phyloP scores from a whole-genome alignment of 116 monocot species.

The Phalaenopsis hybrid region DNA sequence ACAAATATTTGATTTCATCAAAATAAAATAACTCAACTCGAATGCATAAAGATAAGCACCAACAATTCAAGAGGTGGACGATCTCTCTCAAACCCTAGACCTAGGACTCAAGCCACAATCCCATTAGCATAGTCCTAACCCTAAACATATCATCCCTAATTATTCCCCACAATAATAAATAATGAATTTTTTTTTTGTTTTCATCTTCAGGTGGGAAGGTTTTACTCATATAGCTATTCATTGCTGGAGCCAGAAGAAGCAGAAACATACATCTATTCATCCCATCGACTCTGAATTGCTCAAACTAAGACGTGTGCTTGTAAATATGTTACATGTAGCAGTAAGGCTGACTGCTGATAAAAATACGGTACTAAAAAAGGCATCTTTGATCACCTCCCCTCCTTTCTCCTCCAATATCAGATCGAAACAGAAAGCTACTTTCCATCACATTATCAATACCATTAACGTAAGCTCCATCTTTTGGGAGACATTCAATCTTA shows the following conservation, averaged over 20 bases:
- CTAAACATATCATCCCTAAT: no score
- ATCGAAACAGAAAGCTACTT: slow-evolving; percentile 17
- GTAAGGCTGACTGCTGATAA: slow-evolving; percentile 49
- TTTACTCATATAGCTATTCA: slow-evolving; percentile 75
- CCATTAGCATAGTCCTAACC: no score
- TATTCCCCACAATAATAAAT: no score
- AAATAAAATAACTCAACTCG: no score
- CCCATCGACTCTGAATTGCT: slow-evolving; percentile 7
- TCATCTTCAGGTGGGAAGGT: slow-evolving; percentile 75
- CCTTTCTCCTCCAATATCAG: slow-evolving; percentile 13
- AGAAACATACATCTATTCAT: slow-evolving; percentile 17
- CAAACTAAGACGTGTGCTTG: slow-evolving; percentile 21
- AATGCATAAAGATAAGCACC: no score
- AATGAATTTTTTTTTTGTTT: no score
- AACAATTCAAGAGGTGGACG: no score
- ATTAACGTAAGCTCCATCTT: slow-evolving; percentile 40
- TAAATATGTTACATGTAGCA: slow-evolving; percentile 55
- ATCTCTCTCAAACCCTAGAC: no score
- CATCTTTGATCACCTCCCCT: slow-evolving; percentile 64
- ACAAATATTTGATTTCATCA: no score
- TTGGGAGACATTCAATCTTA: slow-evolving; percentile 32
- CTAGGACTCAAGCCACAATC: no score
- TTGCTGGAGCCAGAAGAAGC: slow-evolving; percentile 64
- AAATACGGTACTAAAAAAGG: slow-evolving; percentile 52
- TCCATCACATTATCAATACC: slow-evolving; percentile 33